phyloP scores from a whole-genome alignment of 805 yeast genomes.

The Cyberlindnera meyerae region DNA sequence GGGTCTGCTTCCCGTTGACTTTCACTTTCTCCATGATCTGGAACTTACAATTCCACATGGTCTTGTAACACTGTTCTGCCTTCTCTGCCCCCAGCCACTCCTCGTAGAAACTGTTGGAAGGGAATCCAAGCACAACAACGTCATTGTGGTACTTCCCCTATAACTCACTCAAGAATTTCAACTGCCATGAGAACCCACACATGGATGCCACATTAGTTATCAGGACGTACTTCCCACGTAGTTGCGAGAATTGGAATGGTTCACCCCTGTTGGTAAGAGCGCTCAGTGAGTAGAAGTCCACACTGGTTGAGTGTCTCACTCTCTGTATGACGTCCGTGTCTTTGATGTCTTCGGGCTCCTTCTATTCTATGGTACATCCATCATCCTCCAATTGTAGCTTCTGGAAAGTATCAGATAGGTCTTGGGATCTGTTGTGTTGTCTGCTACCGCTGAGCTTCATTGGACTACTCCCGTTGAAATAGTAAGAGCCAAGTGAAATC shows the following conservation, averaged over 20 bases:
- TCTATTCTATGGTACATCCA: background rate
- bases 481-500: no score
- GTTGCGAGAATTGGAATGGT: slow-evolving; percentile 52
- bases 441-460: no score
- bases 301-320: background rate
- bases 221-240: slow-evolving; percentile 81
- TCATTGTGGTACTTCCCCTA: slow-evolving; percentile 57
- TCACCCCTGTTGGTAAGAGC: slow-evolving; percentile 56
- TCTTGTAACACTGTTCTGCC: slow-evolving; percentile 71
- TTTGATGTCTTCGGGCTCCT: background rate
- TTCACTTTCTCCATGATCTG: slow-evolving; percentile 72
- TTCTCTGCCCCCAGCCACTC: slow-evolving; percentile 62
- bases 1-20: slow-evolving; percentile 70
- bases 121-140: slow-evolving; percentile 81
- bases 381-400: no score
- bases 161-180: slow-evolving; percentile 62
- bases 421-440: no score
- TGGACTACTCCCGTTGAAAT: no score
- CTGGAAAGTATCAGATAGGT: no score
- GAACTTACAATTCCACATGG: slow-evolving; percentile 73
- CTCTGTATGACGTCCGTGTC: background rate
- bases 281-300: slow-evolving; percentile 55
- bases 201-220: slow-evolving; percentile 87
- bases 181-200: slow-evolving; percentile 77
- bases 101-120: slow-evolving; percentile 83